Conservation (phyloP, 2,329 filamentous ascomycete genomes). For the Hirsutella thompsonii region DNA sequence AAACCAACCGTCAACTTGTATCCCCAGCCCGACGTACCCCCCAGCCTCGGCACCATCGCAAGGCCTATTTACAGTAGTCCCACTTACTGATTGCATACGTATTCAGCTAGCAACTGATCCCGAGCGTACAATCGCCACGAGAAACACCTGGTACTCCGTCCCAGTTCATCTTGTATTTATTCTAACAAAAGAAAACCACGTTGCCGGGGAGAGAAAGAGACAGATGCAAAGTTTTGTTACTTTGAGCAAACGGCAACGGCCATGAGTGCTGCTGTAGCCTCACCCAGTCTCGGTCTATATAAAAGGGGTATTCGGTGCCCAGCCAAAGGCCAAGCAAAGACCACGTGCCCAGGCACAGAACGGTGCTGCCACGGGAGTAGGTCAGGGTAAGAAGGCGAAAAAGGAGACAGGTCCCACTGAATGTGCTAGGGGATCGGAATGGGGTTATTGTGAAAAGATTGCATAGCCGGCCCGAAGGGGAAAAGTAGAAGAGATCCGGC, state of each 20-base stretch:
- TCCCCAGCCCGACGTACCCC: too few species aligned
- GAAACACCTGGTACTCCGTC: conserved; percentile 12
- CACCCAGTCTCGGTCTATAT: conserved; percentile 22
- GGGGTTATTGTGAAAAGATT: conserved; percentile 11
- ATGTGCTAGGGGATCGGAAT: conserved; percentile 11
- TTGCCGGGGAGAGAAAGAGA: neutral
- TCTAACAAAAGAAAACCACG: conserved; percentile 15
- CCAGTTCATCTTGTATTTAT: conserved; percentile 9
- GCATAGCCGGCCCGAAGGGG: conserved; percentile 12
- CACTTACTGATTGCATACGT: neutral
- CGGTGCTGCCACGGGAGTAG: too few species aligned
- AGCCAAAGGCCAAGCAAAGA: conserved; percentile 8
- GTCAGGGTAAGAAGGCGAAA: neutral
- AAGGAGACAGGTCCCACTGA: neutral
- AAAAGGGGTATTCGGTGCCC: conserved; percentile 22
- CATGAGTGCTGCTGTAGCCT: conserved; percentile 7
- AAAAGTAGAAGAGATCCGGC: conserved; percentile 11
- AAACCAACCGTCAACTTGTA: too few species aligned
- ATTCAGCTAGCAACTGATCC: conserved; percentile 1
- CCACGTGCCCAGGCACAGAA: conserved; percentile 1
- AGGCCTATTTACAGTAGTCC: neutral
- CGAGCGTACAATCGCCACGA: conserved; percentile 1
- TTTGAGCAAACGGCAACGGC: conserved; percentile 14
- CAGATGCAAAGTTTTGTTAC: conserved; percentile 7
- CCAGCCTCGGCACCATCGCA: too few species aligned